Evolutionary conservation across 129 eudicot genomes (phyloP).

Genomic region (Saussurea involucrata): DNA sequence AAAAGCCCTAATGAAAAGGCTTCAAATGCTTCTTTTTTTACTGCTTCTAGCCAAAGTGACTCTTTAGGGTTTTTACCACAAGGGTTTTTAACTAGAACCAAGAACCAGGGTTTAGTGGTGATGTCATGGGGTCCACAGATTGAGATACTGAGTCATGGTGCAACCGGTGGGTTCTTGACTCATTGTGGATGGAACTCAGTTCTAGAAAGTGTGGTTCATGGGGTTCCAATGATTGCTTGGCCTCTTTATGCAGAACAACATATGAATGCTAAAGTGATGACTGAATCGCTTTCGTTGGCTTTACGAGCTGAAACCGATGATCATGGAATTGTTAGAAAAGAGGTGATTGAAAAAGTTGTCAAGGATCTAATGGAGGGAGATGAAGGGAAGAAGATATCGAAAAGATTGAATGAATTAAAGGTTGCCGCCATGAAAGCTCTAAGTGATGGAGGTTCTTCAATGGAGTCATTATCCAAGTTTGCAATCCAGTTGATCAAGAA

Average conservation of each 20-base stretch:
- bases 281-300: conserved; percentile 28
- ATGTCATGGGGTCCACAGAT: conserved; percentile 43
- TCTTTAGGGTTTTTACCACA: conserved; percentile 38
- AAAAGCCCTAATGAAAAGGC: conserved; percentile 34
- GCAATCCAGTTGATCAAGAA: conserved; percentile 22
- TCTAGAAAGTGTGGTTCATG: conserved; percentile 43
- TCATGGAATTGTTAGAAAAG: conserved; percentile 10
- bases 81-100: conserved; percentile 29
- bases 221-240: conserved; percentile 50
- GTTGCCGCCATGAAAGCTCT: conserved; percentile 24
- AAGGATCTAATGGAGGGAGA: conserved; percentile 34
- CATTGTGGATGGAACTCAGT: conserved; percentile 54
- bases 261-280: conserved; percentile 38
- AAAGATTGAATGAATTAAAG: conserved; percentile 29
- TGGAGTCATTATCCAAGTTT: conserved; percentile 26
- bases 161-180: conserved; percentile 41
- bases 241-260: conserved; percentile 49
- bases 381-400: conserved; percentile 27
- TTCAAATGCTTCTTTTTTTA: conserved; percentile 38
- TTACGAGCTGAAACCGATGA: conserved; percentile 23
- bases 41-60: conserved; percentile 17
- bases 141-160: conserved; percentile 32
- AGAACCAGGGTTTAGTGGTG: conserved; percentile 26
- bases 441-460: conserved; percentile 34
- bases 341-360: conserved; percentile 22